Percentiles rank a stretch among this genome's conserved stretches.
Evolutionary conservation across 768 basidiomycete genomes (phyloP).

Genomic region (Boletales sp.): DNA sequence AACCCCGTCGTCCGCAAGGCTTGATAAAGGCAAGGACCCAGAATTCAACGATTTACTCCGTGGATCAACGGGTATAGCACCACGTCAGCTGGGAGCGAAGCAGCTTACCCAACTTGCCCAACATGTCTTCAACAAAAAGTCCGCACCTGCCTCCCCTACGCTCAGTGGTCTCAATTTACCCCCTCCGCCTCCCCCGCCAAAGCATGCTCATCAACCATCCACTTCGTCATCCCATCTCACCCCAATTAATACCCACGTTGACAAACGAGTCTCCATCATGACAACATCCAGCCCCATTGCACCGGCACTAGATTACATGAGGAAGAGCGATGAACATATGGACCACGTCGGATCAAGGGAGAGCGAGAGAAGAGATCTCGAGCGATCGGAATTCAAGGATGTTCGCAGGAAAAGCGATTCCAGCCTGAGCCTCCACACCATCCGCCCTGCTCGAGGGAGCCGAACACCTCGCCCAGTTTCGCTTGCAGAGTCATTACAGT

Average conservation of each 20-base stretch:
- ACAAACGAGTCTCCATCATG: conserved; percentile 49
- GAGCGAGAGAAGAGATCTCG: conserved; percentile 29
- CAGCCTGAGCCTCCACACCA: conserved; percentile 73
- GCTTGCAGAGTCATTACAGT: conserved; percentile 73
- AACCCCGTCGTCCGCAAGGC: conserved; percentile 18
- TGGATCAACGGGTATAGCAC: conserved; percentile 7
- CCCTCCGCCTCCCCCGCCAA: conserved; percentile 38
- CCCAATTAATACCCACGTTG: conserved; percentile 22
- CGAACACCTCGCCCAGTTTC: conserved; percentile 71
- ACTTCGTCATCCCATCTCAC: conserved; percentile 22
- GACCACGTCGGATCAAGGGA: conserved; percentile 20
- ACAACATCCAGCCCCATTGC: conserved; percentile 53
- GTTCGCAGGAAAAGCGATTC: conserved; percentile 80
- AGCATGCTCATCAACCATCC: conserved; percentile 23
- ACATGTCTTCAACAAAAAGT: conserved; percentile 43
- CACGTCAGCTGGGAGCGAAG: conserved; percentile 28
- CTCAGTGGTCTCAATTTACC: conserved; percentile 28
- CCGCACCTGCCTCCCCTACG: conserved; percentile 30
- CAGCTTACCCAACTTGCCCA: conserved; percentile 44
- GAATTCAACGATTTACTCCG: conserved; percentile 16
- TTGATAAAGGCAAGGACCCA: conserved; percentile 17
- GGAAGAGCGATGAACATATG: conserved; percentile 35
- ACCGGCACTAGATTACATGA: conserved; percentile 55
- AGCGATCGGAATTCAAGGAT: conserved; percentile 53
- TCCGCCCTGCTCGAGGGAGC: conserved; percentile 50